phyloP scores from a whole-genome alignment of 768 basidiomycete genomes.

The Mycena maculata region DNA sequence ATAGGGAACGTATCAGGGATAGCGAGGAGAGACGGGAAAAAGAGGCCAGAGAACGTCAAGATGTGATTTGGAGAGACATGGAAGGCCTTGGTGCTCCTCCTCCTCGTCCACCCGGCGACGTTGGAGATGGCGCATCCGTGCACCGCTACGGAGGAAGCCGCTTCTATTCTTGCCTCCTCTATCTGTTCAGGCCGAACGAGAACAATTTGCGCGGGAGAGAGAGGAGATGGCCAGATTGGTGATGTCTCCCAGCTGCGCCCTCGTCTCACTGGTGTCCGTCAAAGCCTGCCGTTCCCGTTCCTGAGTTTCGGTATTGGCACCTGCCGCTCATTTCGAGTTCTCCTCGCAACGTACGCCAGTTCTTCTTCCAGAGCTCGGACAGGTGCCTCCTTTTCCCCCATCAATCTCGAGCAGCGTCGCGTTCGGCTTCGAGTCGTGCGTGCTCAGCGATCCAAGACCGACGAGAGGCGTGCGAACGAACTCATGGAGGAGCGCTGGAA shows the following conservation, averaged over 20 bases:
- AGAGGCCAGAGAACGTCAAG: constrained; percentile 64
- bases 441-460: constrained; percentile 79
- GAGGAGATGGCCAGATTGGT: constrained; percentile 62
- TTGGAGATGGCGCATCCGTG: constrained; percentile 53
- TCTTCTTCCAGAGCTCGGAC: too few species aligned
- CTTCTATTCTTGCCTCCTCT: constrained; percentile 64
- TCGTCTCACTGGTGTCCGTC: too few species aligned
- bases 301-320: too few species aligned
- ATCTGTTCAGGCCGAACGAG: constrained; percentile 69
- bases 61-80: constrained; percentile 57
- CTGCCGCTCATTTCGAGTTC: too few species aligned
- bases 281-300: too few species aligned
- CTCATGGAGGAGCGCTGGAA: constrained; percentile 71
- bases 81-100: constrained; percentile 53
- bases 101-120: constrained; percentile 39
- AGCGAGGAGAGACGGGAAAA: constrained; percentile 67
- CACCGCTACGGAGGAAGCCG: constrained; percentile 65
- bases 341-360: constrained; percentile 71
- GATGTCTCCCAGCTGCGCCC: too few species aligned
- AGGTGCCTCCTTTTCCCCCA: too few species aligned
- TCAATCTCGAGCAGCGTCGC: too few species aligned
- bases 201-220: constrained; percentile 65
- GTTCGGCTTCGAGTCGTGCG: constrained; percentile 70
- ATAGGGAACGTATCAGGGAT: constrained; percentile 66
- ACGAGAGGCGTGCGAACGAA: constrained; percentile 63